Percentiles rank a stretch among this genome's conserved stretches.
These are phyloP conservation scores for Spathaspora gorwiae DNA, from an alignment of 805 yeast genomes.

Conservation along the genomic window DNA sequence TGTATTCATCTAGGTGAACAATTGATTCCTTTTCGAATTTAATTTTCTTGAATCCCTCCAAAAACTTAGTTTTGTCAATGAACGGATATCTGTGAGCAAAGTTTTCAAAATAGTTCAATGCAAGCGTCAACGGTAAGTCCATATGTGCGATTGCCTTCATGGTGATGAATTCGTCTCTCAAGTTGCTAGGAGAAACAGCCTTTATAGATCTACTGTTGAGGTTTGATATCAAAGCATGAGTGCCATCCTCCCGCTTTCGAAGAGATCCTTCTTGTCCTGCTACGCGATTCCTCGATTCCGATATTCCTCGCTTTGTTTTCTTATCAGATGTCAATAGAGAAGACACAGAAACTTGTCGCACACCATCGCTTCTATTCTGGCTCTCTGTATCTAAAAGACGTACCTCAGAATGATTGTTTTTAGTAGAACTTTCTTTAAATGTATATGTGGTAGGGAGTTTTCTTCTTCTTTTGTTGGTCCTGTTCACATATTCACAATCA, in stretches of 20 bases:
- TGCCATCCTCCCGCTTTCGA: too few species aligned
- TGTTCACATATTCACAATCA: slow-evolving; percentile 33
- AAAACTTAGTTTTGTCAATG: slow-evolving; percentile 18
- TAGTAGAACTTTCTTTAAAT: neutral
- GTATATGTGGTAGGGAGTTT: neutral
- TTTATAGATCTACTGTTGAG: neutral
- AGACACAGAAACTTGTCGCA: slow-evolving; percentile 15
- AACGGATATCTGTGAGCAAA: slow-evolving; percentile 35
- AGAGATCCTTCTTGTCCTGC: too few species aligned
- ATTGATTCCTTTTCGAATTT: slow-evolving; percentile 33
- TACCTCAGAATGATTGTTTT: neutral
- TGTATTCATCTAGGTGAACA: slow-evolving; percentile 33
- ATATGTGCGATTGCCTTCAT: slow-evolving; percentile 26
- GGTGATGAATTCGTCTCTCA: slow-evolving; percentile 32
- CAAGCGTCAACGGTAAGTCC: slow-evolving; percentile 28
- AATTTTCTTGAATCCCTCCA: slow-evolving; percentile 19
- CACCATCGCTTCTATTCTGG: neutral
- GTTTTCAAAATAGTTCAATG: slow-evolving; percentile 33
- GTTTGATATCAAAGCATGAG: neutral
- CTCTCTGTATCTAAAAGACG: neutral
- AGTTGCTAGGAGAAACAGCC: neutral
- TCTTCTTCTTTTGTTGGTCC: slow-evolving; percentile 24
- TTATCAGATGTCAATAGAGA: slow-evolving; percentile 13
- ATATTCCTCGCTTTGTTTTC: neutral
- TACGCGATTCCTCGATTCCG: neutral